Conservation (phyloP, 1,139 yeast species). For the Dujonia santamariae region DNA sequence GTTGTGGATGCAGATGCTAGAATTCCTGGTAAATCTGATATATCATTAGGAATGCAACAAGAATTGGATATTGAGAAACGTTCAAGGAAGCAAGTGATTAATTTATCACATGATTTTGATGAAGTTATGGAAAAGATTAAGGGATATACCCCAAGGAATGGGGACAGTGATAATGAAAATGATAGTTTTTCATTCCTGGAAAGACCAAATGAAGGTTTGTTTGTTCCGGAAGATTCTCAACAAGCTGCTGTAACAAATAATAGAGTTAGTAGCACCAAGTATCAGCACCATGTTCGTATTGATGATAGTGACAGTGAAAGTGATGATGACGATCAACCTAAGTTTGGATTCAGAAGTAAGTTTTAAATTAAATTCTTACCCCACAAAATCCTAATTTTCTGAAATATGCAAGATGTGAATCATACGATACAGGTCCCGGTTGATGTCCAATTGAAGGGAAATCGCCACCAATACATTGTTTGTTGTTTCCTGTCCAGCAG, state of each 20-base stretch:
- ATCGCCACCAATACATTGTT: conserved; percentile 34
- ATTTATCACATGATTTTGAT: conserved; percentile 21
- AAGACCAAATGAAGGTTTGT: conserved; percentile 10
- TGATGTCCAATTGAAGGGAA: conserved; percentile 17
- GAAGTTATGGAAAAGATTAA: conserved; percentile 26
- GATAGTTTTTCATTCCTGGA: conserved; percentile 10
- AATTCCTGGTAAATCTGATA: conserved; percentile 1
- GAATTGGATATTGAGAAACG: not conserved
- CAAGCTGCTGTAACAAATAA: conserved; percentile 1
- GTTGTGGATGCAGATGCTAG: conserved; percentile 11
- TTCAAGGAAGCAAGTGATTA: conserved; percentile 2
- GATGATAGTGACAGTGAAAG: conserved; percentile 30
- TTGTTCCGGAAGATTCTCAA: conserved; percentile 21
- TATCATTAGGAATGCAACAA: not conserved
- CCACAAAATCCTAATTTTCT: conserved; percentile 49
- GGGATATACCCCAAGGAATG: conserved; percentile 13
- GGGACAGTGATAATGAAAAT: conserved; percentile 11
- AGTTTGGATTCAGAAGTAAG: conserved; percentile 29
- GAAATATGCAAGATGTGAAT: conserved; percentile 47
- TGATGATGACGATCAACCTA: conserved; percentile 36
- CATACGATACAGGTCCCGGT: conserved; percentile 15
- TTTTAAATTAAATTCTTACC: conserved; percentile 13
- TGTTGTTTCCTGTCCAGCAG: conserved; percentile 29
- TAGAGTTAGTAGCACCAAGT: not conserved
- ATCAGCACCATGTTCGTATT: conserved; percentile 9